A percentile compares a stretch with the other conserved stretches of the same genome.
Evolutionary conservation across 2,329 filamentous ascomycete genomes (phyloP).

Genomic region (Aspergillus vadensis): DNA sequence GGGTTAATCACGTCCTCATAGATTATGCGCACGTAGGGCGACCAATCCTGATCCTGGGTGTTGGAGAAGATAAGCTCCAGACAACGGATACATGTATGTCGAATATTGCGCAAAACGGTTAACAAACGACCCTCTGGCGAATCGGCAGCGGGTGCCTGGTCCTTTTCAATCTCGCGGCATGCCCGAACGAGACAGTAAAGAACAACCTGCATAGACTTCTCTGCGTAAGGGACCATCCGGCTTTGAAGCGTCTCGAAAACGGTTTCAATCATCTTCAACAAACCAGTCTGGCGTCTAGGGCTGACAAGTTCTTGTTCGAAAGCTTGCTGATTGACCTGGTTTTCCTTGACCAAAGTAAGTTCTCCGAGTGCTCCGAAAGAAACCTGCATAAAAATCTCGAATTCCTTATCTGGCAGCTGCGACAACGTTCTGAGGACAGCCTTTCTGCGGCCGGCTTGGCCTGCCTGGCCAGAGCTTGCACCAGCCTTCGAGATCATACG

Average conservation of each 20-base stretch:
- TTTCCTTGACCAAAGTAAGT: conserved; percentile 59
- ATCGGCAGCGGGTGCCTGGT: conserved; percentile 30
- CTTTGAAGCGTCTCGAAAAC: conserved; percentile 82
- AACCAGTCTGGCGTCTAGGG: conserved; percentile 80
- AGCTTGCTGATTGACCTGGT: conserved; percentile 52
- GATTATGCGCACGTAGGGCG: conserved; percentile 68
- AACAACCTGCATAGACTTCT: conserved; percentile 71
- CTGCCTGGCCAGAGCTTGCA: conserved; percentile 72
- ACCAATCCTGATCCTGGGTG: conserved; percentile 71
- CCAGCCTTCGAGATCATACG: conserved; percentile 82
- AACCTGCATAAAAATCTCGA: conserved; percentile 80
- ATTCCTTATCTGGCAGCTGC: conserved; percentile 71
- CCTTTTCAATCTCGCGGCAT: conserved; percentile 54
- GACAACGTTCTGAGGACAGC: conserved; percentile 75
- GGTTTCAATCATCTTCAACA: conserved; percentile 87
- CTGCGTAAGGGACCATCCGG: conserved; percentile 68
- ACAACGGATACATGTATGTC: conserved; percentile 71
- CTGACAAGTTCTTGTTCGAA: conserved; percentile 64
- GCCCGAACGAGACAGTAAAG: conserved; percentile 78
- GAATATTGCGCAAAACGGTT: conserved; percentile 51
- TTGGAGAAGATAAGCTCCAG: conserved; percentile 76
- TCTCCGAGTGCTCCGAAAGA: conserved; percentile 70
- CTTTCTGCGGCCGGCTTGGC: conserved; percentile 76
- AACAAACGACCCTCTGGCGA: conserved; percentile 34
- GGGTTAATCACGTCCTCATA: conserved; percentile 75